A percentile compares a stretch with the other conserved stretches of the same genome.
These are phyloP conservation scores for Nothophoma quercina DNA, from an alignment of 2,329 filamentous ascomycete genomes.

Conservation along the genomic window DNA sequence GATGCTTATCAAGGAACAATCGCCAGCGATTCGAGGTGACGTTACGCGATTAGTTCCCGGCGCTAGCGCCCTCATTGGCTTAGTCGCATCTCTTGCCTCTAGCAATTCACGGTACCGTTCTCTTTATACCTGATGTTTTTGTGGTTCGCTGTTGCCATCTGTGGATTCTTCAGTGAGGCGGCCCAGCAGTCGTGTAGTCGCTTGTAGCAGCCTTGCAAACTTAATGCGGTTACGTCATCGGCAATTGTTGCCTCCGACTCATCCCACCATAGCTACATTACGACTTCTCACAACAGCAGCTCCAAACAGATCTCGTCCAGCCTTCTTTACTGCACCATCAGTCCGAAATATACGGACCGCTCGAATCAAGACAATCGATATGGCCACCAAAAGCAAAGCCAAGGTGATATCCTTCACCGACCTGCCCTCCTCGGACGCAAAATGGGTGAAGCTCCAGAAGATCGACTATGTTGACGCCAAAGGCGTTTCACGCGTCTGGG, in stretches of 20 bases:
- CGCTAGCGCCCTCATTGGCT: constrained; percentile 8
- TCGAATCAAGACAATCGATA: constrained; percentile 19
- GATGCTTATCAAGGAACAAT: constrained; percentile 6
- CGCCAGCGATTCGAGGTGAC: constrained; percentile 6
- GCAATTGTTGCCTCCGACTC: constrained; percentile 7
- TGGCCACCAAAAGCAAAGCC: constrained; percentile 21
- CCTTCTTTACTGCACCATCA: no score
- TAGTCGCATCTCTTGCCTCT: not conserved
- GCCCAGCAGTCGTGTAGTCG: not conserved
- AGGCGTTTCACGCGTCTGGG: constrained; percentile 68
- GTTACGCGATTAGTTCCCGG: constrained; percentile 17
- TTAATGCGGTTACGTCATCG: constrained; percentile 16
- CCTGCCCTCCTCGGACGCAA: constrained; percentile 33
- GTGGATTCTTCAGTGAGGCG: no score
- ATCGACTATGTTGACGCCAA: constrained; percentile 66
- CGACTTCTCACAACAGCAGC: constrained; percentile 2
- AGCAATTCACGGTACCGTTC: not conserved
- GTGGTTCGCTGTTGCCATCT: not conserved
- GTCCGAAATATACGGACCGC: no score
- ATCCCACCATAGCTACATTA: constrained; percentile 13
- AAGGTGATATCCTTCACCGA: constrained; percentile 31
- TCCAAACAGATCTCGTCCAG: no score
- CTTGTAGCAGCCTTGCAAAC: not conserved
- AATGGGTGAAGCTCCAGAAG: constrained; percentile 47
- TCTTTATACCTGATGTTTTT: not conserved